Evolutionary conservation across 176 grass and related monocot species (phyloP).

Genomic region (Saccharum officinarum): DNA sequence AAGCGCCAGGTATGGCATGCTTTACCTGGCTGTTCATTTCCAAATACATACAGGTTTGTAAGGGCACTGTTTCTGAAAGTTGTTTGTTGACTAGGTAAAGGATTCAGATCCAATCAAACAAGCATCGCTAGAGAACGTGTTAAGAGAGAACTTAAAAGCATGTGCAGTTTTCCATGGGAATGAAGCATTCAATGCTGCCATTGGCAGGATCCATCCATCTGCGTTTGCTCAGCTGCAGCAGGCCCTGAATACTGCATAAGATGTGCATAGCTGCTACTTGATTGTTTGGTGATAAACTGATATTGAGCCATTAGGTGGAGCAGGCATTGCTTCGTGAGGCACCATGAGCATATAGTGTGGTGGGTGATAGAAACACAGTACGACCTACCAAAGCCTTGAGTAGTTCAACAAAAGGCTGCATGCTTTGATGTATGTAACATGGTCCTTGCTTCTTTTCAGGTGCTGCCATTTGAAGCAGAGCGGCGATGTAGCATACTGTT

Average conservation of each 20-base stretch:
- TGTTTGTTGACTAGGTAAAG: slow-evolving; percentile 47
- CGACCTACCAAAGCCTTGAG: slow-evolving; percentile 2
- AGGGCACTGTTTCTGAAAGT: slow-evolving; percentile 26
- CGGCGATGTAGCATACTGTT: slow-evolving; percentile 1
- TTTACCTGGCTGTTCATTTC: neutral
- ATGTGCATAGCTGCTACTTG: slow-evolving; percentile 40
- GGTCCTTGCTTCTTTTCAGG: slow-evolving; percentile 41
- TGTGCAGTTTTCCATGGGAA: slow-evolving; percentile 89
- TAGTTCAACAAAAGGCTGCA: neutral
- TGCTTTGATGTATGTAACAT: neutral
- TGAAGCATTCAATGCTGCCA: slow-evolving; percentile 83
- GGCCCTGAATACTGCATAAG: slow-evolving; percentile 81
- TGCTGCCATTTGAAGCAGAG: slow-evolving; percentile 20
- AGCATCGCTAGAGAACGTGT: slow-evolving; percentile 70
- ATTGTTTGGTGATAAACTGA: slow-evolving; percentile 40
- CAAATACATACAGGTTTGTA: neutral
- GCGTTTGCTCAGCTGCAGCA: slow-evolving; percentile 92
- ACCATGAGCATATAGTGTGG: slow-evolving; percentile 12
- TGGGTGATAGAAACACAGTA: slow-evolving; percentile 35
- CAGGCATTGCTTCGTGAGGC: neutral
- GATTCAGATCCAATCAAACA: slow-evolving; percentile 87
- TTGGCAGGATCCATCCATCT: slow-evolving; percentile 88
- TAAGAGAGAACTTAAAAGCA: slow-evolving; percentile 90
- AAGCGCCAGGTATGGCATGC: slow-evolving; percentile 67
- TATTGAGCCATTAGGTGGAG: neutral